These are phyloP conservation scores for Allomyces javanicus DNA, from an alignment of 192 early-diverging fungal species.

Conservation along the genomic window DNA sequence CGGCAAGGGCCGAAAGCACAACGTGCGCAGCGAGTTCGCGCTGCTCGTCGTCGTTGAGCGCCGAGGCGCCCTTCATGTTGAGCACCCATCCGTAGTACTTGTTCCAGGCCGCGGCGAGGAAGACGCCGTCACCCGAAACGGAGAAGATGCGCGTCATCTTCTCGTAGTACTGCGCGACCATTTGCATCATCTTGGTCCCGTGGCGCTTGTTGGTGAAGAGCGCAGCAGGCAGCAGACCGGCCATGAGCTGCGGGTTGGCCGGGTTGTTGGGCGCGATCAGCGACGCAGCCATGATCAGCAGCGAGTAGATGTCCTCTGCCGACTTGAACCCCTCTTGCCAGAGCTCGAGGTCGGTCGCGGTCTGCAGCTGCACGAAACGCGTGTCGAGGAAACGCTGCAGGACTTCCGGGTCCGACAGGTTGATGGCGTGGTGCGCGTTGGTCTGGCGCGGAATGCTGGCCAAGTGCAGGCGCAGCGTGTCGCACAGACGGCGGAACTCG, in stretches of 20 bases:
- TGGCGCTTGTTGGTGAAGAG: not conserved
- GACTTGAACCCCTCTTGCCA: conserved; percentile 98
- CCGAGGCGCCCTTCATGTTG: conserved; percentile 52
- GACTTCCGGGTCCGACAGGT: conserved; percentile 87
- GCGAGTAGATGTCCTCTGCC: conserved; percentile 90
- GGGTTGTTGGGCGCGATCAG: conserved; percentile 77
- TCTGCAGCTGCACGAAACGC: conserved; percentile 88
- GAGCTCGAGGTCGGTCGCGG: conserved; percentile 86
- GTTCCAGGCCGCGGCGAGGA: conserved; percentile 93
- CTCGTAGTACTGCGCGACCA: conserved; percentile 98
- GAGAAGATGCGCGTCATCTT: conserved; percentile 91
- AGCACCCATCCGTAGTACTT: conserved; percentile 58
- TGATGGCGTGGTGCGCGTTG: conserved; percentile 81
- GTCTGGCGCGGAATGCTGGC: conserved; percentile 20
- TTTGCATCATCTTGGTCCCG: conserved; percentile 11
- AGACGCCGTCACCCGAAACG: conserved; percentile 92
- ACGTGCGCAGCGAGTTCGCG: conserved; percentile 77
- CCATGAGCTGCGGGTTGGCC: conserved; percentile 7
- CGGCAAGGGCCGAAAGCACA: conserved; percentile 79
- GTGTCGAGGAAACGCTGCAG: conserved; percentile 91
- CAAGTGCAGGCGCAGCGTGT: conserved; percentile 86
- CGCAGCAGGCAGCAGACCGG: not conserved
- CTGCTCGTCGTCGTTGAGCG: conserved; percentile 68
- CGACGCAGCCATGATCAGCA: conserved; percentile 53
- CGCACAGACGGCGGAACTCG: conserved; percentile 96